A percentile compares a stretch with the other conserved stretches of the same genome.
Conservation (phyloP, 805 yeast species). For the Kregervanrija delftensis region DNA sequence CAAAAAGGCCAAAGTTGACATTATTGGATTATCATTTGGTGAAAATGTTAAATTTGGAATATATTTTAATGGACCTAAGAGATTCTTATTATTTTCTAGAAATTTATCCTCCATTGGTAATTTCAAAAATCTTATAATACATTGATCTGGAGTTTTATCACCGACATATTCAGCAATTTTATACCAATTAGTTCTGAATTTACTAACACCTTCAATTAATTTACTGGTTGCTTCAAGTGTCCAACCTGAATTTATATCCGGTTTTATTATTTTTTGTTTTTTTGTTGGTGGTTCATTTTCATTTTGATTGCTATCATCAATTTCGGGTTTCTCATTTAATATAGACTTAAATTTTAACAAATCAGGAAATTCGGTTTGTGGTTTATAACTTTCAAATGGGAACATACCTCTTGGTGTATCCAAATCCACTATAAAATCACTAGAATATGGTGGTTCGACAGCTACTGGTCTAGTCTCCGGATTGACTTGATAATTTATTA, state of each 20-base stretch:
- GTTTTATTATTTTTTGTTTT: slow-evolving; percentile 21
- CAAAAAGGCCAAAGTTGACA: slow-evolving; percentile 86
- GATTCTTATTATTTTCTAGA: slow-evolving; percentile 38
- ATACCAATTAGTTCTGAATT: slow-evolving; percentile 72
- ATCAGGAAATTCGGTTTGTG: slow-evolving; percentile 44
- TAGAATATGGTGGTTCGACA: slow-evolving; percentile 67
- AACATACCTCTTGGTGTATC: slow-evolving; percentile 91
- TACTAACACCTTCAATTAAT: slow-evolving; percentile 56
- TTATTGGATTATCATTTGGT: slow-evolving; percentile 84
- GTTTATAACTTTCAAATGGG: slow-evolving; percentile 80
- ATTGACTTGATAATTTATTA: slow-evolving; percentile 87
- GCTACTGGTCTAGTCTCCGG: slow-evolving; percentile 65
- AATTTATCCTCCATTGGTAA: slow-evolving; percentile 77
- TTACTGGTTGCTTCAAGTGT: slow-evolving; percentile 51
- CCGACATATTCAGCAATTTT: slow-evolving; percentile 63
- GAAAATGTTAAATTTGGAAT: slow-evolving; percentile 82
- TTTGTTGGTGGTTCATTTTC: slow-evolving; percentile 14
- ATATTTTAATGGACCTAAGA: slow-evolving; percentile 69
- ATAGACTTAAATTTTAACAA: slow-evolving; percentile 20
- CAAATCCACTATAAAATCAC: slow-evolving; percentile 66
- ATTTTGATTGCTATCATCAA: not conserved
- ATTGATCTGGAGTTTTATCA: slow-evolving; percentile 62
- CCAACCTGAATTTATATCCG: slow-evolving; percentile 51
- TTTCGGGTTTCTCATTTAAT: slow-evolving; percentile 2
- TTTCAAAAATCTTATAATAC: slow-evolving; percentile 71